A percentile compares a stretch with the other conserved stretches of the same genome.
Conservation (phyloP, 2,329 filamentous ascomycete species). For the Colletotrichum plurivorum region DNA sequence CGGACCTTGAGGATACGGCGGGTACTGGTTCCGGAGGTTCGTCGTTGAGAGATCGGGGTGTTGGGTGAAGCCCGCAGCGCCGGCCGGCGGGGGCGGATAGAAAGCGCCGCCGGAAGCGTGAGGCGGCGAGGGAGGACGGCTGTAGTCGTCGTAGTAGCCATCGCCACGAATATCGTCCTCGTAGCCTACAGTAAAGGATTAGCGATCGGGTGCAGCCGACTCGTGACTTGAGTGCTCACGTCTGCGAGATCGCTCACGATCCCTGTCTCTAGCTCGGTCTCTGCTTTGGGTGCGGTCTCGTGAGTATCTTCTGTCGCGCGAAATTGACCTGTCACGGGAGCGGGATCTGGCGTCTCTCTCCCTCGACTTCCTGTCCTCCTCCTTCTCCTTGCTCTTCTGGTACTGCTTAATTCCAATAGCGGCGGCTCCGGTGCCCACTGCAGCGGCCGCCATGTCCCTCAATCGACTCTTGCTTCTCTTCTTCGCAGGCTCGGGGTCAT, state of each 20-base stretch:
- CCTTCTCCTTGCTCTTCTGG: conserved; percentile 63
- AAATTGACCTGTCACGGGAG: conserved; percentile 32
- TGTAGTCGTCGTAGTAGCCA: conserved; percentile 53
- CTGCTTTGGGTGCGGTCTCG: conserved; percentile 38
- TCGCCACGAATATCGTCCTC: conserved; percentile 53
- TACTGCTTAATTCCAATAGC: conserved; percentile 75
- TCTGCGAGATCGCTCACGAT: conserved; percentile 50
- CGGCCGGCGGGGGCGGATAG: conserved; percentile 54
- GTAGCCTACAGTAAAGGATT: conserved; percentile 47
- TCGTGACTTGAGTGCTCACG: conserved; percentile 44
- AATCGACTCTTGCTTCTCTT: conserved; percentile 69
- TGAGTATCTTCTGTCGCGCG: conserved; percentile 24
- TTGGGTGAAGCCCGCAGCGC: conserved; percentile 51
- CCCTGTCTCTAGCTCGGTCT: conserved; percentile 44
- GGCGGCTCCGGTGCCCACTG: conserved; percentile 70
- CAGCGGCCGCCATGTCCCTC: conserved; percentile 68
- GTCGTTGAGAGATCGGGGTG: conserved; percentile 53
- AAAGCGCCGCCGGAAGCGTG: conserved; percentile 67
- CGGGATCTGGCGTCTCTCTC: conserved; percentile 32
- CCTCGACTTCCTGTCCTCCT: conserved; percentile 48
- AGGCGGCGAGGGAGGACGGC: conserved; percentile 61
- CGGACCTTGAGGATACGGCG: conserved; percentile 58
- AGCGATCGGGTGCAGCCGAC: too few relatives aligned
- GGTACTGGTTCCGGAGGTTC: conserved; percentile 51
- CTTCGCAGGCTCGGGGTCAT: conserved; percentile 51